Evolutionary conservation across 345 rosid genomes (phyloP).

Genomic region (Syzygium aromaticum): DNA sequence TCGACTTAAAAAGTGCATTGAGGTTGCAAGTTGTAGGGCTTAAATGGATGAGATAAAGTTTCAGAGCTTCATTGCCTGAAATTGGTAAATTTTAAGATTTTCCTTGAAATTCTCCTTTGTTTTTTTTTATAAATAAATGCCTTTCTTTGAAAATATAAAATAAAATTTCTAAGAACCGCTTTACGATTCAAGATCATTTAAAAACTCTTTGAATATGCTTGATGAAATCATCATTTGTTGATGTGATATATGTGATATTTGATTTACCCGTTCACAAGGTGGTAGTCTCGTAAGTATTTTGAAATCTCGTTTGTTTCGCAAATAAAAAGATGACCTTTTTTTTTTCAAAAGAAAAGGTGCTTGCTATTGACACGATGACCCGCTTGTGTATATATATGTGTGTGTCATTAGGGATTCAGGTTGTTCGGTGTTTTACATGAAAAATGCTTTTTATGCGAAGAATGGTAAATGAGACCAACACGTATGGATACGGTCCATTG

Average conservation of each 20-base stretch:
- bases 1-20: not conserved
- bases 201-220: not conserved
- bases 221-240: not conserved
- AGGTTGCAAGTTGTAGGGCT: not conserved
- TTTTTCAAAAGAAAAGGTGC: not conserved
- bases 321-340: not conserved
- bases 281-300: not conserved
- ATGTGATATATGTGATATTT: not conserved
- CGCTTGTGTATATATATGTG: no score
- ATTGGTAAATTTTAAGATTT: not conserved
- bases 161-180: not conserved
- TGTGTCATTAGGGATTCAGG: no score
- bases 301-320: fast-evolving
- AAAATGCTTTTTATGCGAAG: no score
- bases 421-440: no score
- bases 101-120: not conserved
- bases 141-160: not conserved
- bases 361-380: not conserved
- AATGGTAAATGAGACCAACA: no score
- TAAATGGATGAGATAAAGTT: not conserved
- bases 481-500: not conserved
- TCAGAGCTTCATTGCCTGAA: not conserved
- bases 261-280: not conserved
- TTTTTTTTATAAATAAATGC: not conserved
- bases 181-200: not conserved